These are phyloP conservation scores for Fraxinus velutina DNA, from an alignment of 305 asterid genomes.

Conservation along the genomic window DNA sequence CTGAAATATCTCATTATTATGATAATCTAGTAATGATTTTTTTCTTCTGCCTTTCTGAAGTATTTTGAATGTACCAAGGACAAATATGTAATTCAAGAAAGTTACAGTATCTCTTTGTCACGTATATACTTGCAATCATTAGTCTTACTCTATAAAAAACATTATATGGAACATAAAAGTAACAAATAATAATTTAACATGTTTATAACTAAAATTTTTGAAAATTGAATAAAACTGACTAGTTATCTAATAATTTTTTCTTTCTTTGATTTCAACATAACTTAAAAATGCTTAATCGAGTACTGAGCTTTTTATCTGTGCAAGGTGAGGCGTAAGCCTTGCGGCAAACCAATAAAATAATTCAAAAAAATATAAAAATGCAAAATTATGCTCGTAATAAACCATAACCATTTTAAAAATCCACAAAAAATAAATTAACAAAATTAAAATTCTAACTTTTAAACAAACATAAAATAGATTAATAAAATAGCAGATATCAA, in stretches of 20 bases:
- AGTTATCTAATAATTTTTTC: neutral
- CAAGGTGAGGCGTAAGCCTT: no score
- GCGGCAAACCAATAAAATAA: neutral
- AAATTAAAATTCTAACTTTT: neutral
- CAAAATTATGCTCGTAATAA: neutral
- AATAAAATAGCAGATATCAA: neutral
- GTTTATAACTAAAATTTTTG: neutral
- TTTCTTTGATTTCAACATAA: no score
- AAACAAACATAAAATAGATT: neutral
- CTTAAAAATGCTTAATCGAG: no score
- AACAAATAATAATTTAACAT: neutral
- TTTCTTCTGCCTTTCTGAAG: neutral
- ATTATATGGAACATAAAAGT: neutral
- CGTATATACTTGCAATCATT: neutral
- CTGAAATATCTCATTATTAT: neutral
- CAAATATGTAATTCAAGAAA: neutral
- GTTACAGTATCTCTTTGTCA: neutral
- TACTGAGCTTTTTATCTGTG: no score
- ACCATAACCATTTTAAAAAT: neutral
- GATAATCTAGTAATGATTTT: neutral
- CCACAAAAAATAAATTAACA: neutral
- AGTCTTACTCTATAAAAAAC: neutral
- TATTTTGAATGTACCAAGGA: neutral
- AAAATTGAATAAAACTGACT: neutral
- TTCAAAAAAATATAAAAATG: neutral